Evolutionary conservation across 805 yeast genomes (phyloP).

Genomic region (Tetrapisispora arboricola): DNA sequence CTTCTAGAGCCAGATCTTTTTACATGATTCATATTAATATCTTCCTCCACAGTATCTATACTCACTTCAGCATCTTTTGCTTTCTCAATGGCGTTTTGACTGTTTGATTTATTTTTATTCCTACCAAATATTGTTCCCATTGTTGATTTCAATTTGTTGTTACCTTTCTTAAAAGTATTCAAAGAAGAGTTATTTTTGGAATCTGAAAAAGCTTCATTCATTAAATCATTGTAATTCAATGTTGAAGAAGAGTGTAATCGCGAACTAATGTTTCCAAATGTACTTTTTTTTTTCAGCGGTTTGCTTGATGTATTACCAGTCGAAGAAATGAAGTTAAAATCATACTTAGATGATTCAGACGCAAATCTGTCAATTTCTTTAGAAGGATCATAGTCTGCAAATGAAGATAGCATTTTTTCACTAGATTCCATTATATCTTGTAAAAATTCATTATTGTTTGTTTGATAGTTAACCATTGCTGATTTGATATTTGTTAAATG

Average conservation of each 20-base stretch:
- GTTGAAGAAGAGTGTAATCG: slow-evolving; percentile 23
- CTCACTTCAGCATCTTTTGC: slow-evolving; percentile 2
- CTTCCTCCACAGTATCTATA: slow-evolving; percentile 1
- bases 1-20: slow-evolving; percentile 1
- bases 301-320: slow-evolving; percentile 9
- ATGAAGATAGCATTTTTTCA: slow-evolving; percentile 56
- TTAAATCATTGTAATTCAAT: slow-evolving; percentile 24
- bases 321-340: slow-evolving; percentile 10
- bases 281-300: slow-evolving; percentile 14
- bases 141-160: slow-evolving; percentile 46
- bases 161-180: slow-evolving; percentile 22
- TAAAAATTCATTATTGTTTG: slow-evolving; percentile 46
- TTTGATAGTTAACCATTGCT: slow-evolving; percentile 53
- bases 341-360: slow-evolving; percentile 26
- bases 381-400: slow-evolving; percentile 52
- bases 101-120: slow-evolving; percentile 35
- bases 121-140: slow-evolving; percentile 70
- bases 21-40: neutral
- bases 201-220: slow-evolving; percentile 26
- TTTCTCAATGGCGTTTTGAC: slow-evolving; percentile 10
- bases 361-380: slow-evolving; percentile 53
- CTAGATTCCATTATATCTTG: slow-evolving; percentile 36
- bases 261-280: slow-evolving; percentile 19
- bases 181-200: slow-evolving; percentile 23
- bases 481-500: slow-evolving; percentile 56